Base-by-base conservation (phyloP, 371 early-diverging fungal genomes). In the Paraphysoderma sedebokerense region DNA sequence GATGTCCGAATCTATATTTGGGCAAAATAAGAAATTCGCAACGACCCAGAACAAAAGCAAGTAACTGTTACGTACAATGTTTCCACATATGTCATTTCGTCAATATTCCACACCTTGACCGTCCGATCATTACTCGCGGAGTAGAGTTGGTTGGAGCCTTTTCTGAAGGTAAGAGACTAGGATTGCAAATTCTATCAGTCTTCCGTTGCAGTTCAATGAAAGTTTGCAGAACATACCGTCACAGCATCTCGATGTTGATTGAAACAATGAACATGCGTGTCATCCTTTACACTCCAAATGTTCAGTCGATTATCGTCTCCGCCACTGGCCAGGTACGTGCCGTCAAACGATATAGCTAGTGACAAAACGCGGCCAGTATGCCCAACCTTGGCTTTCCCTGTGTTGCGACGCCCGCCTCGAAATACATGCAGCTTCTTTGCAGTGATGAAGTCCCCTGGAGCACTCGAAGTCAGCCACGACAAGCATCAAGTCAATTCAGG, bases 21-120 rank as follows among this genome's bases (percentile, higher is more conserved):
- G 19, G 13, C 30, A 24, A 49, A 23, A 44, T 9, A 52, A 46
- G 24, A 2, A 4, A 28, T 11, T 32, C n/a, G 33, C 35, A 35
- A 52, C 15, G 9, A 20, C n/a, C 23, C 27, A 33, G 32, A 36
- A 31, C 37, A 9, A 23, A 8, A 33, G 47, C 32, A 24, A 13
- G 46, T 26, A 1, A 12, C 37, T 4, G 9, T 9, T 17, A 46
- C 58, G 36, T 54, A 76, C 59, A 97, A 59, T 19, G 98, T 95
- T 59, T 97, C 98, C 47, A 97, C 74, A 63, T 93, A 97, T 8
- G 77, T 64, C 53, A 80, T 58, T 55, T 89, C 88, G 56, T 87
- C 90, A 3, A 85, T 68, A 60, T 93, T 89, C 92, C 93, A 97
- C 32, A 95, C 46, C 60, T 97, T 97, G 60, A 97, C 75, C 23